Base-by-base conservation (phyloP, 495 filamentous ascomycete species). In the Ramalina intermedia region DNA sequence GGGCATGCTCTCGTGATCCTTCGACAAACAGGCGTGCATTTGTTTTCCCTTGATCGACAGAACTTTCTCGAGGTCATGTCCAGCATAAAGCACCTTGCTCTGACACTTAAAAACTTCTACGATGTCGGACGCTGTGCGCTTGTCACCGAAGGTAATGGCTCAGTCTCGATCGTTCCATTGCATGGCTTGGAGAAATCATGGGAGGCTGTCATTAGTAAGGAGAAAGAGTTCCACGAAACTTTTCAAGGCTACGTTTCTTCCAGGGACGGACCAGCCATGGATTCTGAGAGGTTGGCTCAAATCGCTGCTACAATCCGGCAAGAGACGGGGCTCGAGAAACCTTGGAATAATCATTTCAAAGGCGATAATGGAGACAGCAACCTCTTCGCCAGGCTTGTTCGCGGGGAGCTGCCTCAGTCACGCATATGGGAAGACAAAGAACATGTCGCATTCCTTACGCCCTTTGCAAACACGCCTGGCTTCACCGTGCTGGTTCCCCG, bases 401-500 rank as follows among this genome's bases (percentile, higher is more conserved):
- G 46, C 2, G 46, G 46, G 14, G n/a, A 48, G 9, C 14, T 43
- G 9, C 46, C 46, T n/a, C 46, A 48, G 21, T 48, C n/a, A 24
- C 27, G 46, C 20, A 13, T 48, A 14, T 48, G 35, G 46, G 46
- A 48, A 20, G 29, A 35, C 7, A 27, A 48, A 12, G 21, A 48
- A 20, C 46, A 48, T 24, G 37, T 48, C 16, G 46, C 46, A n/a
- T 48, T 48, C 18, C 24, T 37, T 3, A 48, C 35, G 18, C 46
- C 46, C n/a, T 48, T 43, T 35, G 20, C 46, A 18, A 48, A 40
- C 35, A 40, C 46, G 9, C 29, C 46, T 35, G 49, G 49, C n/a
- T 43, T 52, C 43, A 52, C 49, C 13, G 49, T 52, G 11, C 13
- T 52, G n/a, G 44, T 52, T 2, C 45, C 49, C 8, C 43, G 49